These are phyloP conservation scores for Candida sphagnicola DNA, from an alignment of 805 yeast species.

Conservation along the genomic window DNA sequence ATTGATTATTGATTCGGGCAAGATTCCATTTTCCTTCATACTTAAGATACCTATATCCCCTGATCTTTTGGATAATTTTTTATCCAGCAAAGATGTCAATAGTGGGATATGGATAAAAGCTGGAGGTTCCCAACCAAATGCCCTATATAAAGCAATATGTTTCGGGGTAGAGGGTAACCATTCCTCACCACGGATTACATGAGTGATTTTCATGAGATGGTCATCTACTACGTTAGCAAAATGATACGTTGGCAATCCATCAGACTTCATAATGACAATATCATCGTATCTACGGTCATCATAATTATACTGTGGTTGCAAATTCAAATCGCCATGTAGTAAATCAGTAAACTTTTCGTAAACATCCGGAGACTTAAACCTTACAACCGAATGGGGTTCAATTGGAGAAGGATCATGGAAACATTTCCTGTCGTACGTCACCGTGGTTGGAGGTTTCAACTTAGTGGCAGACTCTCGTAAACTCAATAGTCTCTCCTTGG, in stretches of 20 bases:
- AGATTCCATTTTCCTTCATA: slow-evolving; percentile 55
- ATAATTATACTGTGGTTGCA: slow-evolving; percentile 75
- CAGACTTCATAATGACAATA: slow-evolving; percentile 86
- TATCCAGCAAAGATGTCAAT: slow-evolving; percentile 65
- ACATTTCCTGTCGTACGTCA: slow-evolving; percentile 87
- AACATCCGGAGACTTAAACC: slow-evolving; percentile 71
- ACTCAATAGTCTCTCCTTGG: slow-evolving; percentile 67
- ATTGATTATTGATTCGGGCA: slow-evolving; percentile 85
- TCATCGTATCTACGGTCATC: slow-evolving; percentile 82
- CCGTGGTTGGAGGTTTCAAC: slow-evolving; percentile 84
- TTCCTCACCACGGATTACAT: slow-evolving; percentile 95
- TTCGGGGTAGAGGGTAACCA: slow-evolving; percentile 97
- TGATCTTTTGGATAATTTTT: slow-evolving; percentile 80
- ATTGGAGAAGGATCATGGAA: slow-evolving; percentile 26
- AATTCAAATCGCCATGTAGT: slow-evolving; percentile 70
- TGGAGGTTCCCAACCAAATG: slow-evolving; percentile 86
- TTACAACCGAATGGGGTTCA: slow-evolving; percentile 50
- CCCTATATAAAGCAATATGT: slow-evolving; percentile 80
- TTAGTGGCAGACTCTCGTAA: slow-evolving; percentile 70
- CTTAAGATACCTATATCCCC: slow-evolving; percentile 74
- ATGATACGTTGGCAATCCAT: slow-evolving; percentile 93
- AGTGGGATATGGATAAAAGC: slow-evolving; percentile 85
- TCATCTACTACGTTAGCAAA: slow-evolving; percentile 96
- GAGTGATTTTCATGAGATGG: slow-evolving; percentile 86
- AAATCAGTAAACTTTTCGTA: slow-evolving; percentile 71